These are phyloP conservation scores for Nevesoporus exiguus DNA, from an alignment of 768 basidiomycete species.

Conservation along the genomic window DNA sequence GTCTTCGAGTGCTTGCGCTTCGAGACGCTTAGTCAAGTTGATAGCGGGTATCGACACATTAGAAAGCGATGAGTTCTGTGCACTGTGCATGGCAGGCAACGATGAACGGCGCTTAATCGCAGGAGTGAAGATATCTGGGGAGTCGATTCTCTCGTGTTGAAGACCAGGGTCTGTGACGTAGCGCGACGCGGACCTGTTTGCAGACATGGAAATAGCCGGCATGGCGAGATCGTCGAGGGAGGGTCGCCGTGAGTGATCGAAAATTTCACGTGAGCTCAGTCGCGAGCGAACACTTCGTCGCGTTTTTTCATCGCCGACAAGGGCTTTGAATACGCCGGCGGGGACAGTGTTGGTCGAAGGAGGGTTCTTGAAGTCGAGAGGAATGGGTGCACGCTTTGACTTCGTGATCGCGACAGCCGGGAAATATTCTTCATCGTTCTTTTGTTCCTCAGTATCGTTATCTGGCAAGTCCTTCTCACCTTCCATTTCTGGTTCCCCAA, in stretches of 20 bases:
- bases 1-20: slow-evolving; percentile 58
- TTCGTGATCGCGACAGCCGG: slow-evolving; percentile 24
- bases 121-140: slow-evolving; percentile 43
- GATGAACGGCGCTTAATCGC: slow-evolving; percentile 52
- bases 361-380: slow-evolving; percentile 71
- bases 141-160: slow-evolving; percentile 27
- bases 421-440: slow-evolving; percentile 17
- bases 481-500: slow-evolving; percentile 11
- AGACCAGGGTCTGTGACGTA: slow-evolving; percentile 58
- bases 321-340: slow-evolving; percentile 81
- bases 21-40: slow-evolving; percentile 55
- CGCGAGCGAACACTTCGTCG: slow-evolving; percentile 73
- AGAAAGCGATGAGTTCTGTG: slow-evolving; percentile 43
- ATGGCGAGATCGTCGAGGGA: slow-evolving; percentile 78
- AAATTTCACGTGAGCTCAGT: slow-evolving; percentile 69
- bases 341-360: slow-evolving; percentile 72
- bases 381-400: slow-evolving; percentile 69
- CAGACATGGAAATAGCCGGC: slow-evolving; percentile 62
- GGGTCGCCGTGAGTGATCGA: slow-evolving; percentile 62
- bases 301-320: slow-evolving; percentile 65
- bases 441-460: slow-evolving; percentile 7
- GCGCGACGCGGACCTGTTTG: slow-evolving; percentile 49
- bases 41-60: slow-evolving; percentile 42
- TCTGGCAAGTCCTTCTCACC: slow-evolving; percentile 7
- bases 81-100: slow-evolving; percentile 50